Evolutionary conservation across 805 yeast genomes (phyloP), one percentile per base, ranked within the genome.

Genomic region (Spathaspora arborariae): DNA sequence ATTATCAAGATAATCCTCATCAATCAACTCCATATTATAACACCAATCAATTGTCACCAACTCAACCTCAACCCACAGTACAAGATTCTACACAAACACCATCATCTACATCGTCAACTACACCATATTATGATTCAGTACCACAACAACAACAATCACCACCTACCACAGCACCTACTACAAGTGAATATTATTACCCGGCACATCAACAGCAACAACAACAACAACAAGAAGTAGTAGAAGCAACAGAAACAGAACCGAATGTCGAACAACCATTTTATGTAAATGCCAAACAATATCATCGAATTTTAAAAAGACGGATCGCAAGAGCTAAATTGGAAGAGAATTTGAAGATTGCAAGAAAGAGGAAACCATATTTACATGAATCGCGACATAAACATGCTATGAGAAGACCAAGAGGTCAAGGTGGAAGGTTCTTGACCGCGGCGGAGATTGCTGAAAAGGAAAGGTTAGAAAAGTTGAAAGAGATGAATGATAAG

Each of bases 331-430:
- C 97, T 5, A 86, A 84, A 63, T 75, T 94, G 35, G 98, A 94
- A 60, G 98, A 94, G 60, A 80, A 82, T 39, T 75, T 92, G 52
- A 85, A 88, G 59, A 87, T 87, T 4, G 91, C 94, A 15, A 79
- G 96, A 52, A 95, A 95, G 15, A 80, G 98, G 57, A 85, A 85
- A 62, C 97, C 98, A 10, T 92, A 95, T 65, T 66, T 94, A 42
- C 99, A 94, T 62, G 99, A 94, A 66, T 88, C 97, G 16, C 78
- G 99, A 57, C 99, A 94, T 64, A 92, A 94, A 63, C 99, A 94
- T 64, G 99, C 99, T 2, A 94, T 94, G 99, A 79, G 98, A 62
- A 80, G 99, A 63, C 98, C 99, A 13, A 81, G 99, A 56, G 99
- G 99, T 21, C 98, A 94, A 69, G 99, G 99, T 26, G 99, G 99